Evolutionary conservation across 441 rosid species (phyloP).

Genomic region (Erodium trifolium): DNA sequence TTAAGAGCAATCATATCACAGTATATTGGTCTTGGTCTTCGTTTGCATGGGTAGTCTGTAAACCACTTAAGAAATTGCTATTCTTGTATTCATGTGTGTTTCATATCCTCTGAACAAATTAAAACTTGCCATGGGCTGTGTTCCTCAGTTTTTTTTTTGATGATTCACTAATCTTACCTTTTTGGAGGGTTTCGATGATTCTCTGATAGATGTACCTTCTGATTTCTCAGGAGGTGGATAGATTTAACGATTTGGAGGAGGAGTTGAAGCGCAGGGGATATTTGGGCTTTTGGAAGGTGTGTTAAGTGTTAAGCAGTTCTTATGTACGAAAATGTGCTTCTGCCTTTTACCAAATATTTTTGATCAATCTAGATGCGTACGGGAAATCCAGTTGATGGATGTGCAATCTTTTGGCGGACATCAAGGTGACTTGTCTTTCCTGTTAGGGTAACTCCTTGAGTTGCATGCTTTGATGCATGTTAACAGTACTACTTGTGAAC

Average conservation of each 20-base stretch:
- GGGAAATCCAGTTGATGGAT: conserved; percentile 84
- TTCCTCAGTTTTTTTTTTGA: neutral
- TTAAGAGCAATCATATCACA: neutral
- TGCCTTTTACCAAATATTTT: conserved; percentile 4
- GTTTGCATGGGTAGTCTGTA: neutral
- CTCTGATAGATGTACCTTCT: conserved; percentile 8
- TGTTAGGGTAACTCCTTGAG: conserved; percentile 9
- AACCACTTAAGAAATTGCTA: too few species aligned
- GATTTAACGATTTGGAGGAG: conserved; percentile 65
- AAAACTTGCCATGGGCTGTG: neutral
- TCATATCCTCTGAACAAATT: neutral
- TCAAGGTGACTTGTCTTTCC: conserved; percentile 45
- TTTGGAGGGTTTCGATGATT: neutral
- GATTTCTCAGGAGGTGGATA: conserved; percentile 73
- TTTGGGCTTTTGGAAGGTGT: conserved; percentile 79
- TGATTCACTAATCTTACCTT: neutral
- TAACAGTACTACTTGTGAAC: conserved; percentile 9
- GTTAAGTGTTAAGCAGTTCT: conserved; percentile 8
- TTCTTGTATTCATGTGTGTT: neutral
- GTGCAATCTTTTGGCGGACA: conserved; percentile 91
- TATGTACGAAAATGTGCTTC: neutral
- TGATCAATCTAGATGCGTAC: conserved; percentile 70
- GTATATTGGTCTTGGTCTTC: neutral
- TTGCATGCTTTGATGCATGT: conserved; percentile 12
- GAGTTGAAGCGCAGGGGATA: conserved; percentile 63